These are phyloP conservation scores for Eimeria necatrix DNA, from an alignment of 169 alveolate species.

Conservation along the genomic window DNA sequence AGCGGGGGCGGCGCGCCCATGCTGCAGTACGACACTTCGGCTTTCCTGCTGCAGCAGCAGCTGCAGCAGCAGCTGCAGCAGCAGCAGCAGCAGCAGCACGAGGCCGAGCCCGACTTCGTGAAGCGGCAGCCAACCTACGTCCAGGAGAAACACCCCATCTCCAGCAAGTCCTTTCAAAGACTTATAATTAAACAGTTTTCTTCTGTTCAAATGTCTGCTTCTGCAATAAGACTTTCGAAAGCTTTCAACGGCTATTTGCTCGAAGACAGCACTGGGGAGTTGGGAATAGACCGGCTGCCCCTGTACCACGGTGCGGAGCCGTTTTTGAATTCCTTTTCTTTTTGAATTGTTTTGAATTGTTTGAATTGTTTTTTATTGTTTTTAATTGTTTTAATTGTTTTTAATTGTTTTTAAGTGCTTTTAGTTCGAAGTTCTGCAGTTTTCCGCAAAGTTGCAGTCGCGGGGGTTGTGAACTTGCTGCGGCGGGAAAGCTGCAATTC, in stretches of 20 bases:
- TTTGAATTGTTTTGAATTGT: too few species aligned
- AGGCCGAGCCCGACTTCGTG: neutral
- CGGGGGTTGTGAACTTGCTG: too few species aligned
- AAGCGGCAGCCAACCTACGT: conserved; percentile 9
- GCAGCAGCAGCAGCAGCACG: neutral
- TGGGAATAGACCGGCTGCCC: conserved; percentile 48
- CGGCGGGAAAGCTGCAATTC: too few species aligned
- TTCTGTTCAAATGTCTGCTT: neutral
- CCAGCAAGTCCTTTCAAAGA: conserved; percentile 27
- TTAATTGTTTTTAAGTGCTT: too few species aligned
- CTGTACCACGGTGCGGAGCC: conserved; percentile 13
- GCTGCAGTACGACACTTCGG: conserved; percentile 5
- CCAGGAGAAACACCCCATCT: conserved; percentile 16
- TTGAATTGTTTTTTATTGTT: too few species aligned
- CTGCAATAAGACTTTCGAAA: conserved; percentile 10
- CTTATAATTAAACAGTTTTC: conserved; percentile 59
- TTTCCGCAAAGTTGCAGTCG: too few species aligned
- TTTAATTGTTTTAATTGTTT: too few species aligned
- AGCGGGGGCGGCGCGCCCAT: conserved; percentile 29
- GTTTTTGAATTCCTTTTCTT: too few species aligned
- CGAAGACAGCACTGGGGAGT: conserved; percentile 51
- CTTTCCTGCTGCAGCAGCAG: conserved; percentile 15
- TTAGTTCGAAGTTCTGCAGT: too few species aligned
- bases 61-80: conserved; percentile 51
- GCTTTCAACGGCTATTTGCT: neutral